Evolutionary conservation across 2,329 filamentous ascomycete genomes (phyloP).

Genomic region (Trichoderma hamatum): DNA sequence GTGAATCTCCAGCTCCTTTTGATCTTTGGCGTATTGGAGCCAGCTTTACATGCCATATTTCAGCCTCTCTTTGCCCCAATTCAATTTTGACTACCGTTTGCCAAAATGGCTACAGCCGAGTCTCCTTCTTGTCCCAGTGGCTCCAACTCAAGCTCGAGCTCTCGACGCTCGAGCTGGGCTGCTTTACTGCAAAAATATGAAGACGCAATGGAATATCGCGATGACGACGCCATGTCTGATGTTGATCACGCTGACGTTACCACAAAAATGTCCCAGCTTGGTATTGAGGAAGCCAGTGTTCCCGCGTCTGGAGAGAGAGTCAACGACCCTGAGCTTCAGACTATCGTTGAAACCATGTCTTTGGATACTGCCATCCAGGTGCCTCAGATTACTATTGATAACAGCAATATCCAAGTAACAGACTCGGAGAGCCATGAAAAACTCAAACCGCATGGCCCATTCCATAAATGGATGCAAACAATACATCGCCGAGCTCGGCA

Average conservation of each 20-base stretch:
- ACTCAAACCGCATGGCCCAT: slow-evolving; percentile 48
- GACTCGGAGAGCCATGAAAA: slow-evolving; percentile 17
- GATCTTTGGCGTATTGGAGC: slow-evolving; percentile 1
- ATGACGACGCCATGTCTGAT: not conserved
- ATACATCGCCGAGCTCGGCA: slow-evolving; percentile 61
- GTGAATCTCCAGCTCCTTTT: slow-evolving; percentile 33
- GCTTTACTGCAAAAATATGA: slow-evolving; percentile 21
- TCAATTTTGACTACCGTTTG: slow-evolving; percentile 34
- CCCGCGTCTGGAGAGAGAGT: slow-evolving; percentile 48
- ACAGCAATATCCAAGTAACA: slow-evolving; percentile 25
- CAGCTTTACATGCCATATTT: slow-evolving; percentile 35
- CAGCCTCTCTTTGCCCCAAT: slow-evolving; percentile 38
- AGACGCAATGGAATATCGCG: slow-evolving; percentile 35
- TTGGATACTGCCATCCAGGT: slow-evolving; percentile 25
- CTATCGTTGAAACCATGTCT: not conserved
- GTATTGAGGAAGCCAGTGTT: slow-evolving; percentile 38
- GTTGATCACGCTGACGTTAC: slow-evolving; percentile 35
- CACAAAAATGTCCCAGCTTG: slow-evolving; percentile 31
- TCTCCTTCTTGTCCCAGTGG: slow-evolving; percentile 31
- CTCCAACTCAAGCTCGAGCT: slow-evolving; percentile 15
- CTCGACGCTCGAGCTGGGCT: slow-evolving; percentile 25
- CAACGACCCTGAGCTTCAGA: slow-evolving; percentile 26
- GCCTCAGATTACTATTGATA: slow-evolving; percentile 37
- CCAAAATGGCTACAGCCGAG: slow-evolving; percentile 41
- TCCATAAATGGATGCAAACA: slow-evolving; percentile 74